phyloP scores from a whole-genome alignment of 139 green algal species.

The Nannochloris sp. region DNA sequence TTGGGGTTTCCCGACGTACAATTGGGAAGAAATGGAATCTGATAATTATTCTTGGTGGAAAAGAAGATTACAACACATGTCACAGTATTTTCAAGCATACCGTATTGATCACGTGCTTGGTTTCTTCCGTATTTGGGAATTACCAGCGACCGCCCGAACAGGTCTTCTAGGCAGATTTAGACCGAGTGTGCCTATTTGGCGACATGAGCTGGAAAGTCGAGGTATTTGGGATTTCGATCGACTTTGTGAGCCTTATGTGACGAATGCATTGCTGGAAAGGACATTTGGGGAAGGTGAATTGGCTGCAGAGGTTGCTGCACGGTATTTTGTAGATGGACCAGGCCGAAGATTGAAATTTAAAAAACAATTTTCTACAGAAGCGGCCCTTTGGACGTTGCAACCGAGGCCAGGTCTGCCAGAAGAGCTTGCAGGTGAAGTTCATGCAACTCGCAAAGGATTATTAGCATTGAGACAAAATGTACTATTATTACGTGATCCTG shows the following conservation, averaged over 20 bases:
- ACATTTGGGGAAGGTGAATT: constrained; percentile 46
- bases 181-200: constrained; percentile 60
- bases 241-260: constrained; percentile 47
- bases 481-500: constrained; percentile 66
- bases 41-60: constrained; percentile 88
- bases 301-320: constrained; percentile 33
- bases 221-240: constrained; percentile 87
- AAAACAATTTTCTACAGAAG: constrained; percentile 37
- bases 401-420: constrained; percentile 44
- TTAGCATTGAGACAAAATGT: constrained; percentile 77
- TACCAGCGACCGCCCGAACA: constrained; percentile 58
- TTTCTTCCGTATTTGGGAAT: constrained; percentile 99
- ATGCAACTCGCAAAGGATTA: constrained; percentile 52
- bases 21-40: constrained; percentile 91
- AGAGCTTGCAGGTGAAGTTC: constrained; percentile 48
- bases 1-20: constrained; percentile 98
- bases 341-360: constrained; percentile 35
- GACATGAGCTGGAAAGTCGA: constrained; percentile 69
- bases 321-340: constrained; percentile 46
- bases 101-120: constrained; percentile 97
- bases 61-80: constrained; percentile 63
- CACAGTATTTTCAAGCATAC: constrained; percentile 90
- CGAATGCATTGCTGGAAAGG: constrained; percentile 30
- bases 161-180: constrained; percentile 81
- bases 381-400: constrained; percentile 32